Evolutionary conservation across 768 basidiomycete genomes (phyloP).

Genomic region (Saitozyma podzolica): DNA sequence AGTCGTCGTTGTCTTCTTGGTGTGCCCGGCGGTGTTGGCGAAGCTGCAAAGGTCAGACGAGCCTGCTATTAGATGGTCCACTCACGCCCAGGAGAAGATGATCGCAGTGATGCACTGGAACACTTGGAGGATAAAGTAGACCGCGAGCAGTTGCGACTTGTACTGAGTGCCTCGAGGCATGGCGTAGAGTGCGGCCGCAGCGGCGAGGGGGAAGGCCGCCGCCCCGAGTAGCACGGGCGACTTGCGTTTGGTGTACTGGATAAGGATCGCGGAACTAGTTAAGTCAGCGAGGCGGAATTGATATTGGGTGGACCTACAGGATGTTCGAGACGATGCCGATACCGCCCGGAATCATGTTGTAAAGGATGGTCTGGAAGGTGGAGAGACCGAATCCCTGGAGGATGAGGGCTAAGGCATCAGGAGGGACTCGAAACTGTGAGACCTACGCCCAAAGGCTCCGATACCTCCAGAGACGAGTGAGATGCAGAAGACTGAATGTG

Average conservation of each 20-base stretch:
- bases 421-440: too few species aligned
- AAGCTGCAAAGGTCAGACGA: too few species aligned
- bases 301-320: conserved; percentile 11
- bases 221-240: conserved; percentile 15
- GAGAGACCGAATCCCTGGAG: conserved; percentile 55
- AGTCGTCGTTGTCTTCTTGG: conserved; percentile 28
- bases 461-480: conserved; percentile 56
- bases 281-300: too few species aligned
- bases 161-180: conserved; percentile 17
- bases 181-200: conserved; percentile 24
- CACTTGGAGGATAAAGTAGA: conserved; percentile 28
- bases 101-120: conserved; percentile 18
- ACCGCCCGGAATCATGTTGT: conserved; percentile 58
- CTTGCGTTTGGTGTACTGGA: too few species aligned
- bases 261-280: conserved; percentile 52
- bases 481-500: too few species aligned
- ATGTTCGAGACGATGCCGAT: conserved; percentile 55
- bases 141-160: too few species aligned
- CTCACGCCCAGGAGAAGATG: conserved; percentile 27
- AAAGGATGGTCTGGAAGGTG: conserved; percentile 57
- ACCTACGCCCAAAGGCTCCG: conserved; percentile 56
- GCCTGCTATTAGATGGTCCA: too few species aligned
- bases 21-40: too few species aligned
- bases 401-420: conserved; percentile 46
- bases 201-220: too few species aligned